These are phyloP conservation scores for Diaporthe sp. DNA, from an alignment of 2,329 filamentous ascomycete species.

Conservation along the genomic window DNA sequence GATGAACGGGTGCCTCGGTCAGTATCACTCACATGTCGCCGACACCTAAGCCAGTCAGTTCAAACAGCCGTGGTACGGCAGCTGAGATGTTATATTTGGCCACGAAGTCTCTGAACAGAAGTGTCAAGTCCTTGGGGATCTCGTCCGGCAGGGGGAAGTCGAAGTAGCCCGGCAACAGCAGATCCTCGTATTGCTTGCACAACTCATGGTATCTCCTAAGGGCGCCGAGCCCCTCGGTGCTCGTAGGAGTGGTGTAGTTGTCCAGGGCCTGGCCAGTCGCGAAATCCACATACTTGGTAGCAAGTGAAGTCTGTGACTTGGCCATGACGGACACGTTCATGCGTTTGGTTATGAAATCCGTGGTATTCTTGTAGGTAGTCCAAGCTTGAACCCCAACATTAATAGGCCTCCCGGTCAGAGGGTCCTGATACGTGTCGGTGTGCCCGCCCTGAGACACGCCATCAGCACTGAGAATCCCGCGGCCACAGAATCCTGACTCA, in stretches of 20 bases:
- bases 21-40: background rate
- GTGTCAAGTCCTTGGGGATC: background rate
- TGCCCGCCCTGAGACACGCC: conserved; percentile 47
- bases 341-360: conserved; percentile 44
- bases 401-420: conserved; percentile 41
- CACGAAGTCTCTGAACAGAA: conserved; percentile 11
- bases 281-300: conserved; percentile 21
- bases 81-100: conserved; percentile 1
- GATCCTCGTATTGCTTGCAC: conserved; percentile 12
- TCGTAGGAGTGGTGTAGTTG: background rate
- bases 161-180: conserved; percentile 34
- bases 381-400: conserved; percentile 43
- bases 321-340: conserved; percentile 46
- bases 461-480: background rate
- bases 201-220: background rate
- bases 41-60: conserved; percentile 6
- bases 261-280: background rate
- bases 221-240: background rate
- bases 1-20: background rate
- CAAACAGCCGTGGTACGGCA: conserved; percentile 2
- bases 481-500: background rate
- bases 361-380: conserved; percentile 50
- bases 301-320: background rate
- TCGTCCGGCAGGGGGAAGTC: conserved; percentile 11
- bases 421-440: conserved; percentile 48